Conservation (phyloP, 176 grass and related monocot genomes). For the Phyllostachys edulis region DNA sequence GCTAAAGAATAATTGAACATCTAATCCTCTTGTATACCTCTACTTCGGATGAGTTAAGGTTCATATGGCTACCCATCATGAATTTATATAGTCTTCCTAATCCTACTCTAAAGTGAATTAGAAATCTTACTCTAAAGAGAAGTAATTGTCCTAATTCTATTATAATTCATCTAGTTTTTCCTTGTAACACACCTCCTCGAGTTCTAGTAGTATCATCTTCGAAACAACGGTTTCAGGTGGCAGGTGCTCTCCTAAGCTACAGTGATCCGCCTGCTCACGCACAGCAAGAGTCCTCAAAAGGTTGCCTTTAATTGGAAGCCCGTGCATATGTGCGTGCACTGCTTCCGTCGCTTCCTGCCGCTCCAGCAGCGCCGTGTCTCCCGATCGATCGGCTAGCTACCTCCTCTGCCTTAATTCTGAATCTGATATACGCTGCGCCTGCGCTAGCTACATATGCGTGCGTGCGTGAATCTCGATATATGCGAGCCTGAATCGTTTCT, state of each 20-base stretch:
- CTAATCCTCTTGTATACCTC: too few relatives aligned
- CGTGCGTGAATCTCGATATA: not conserved
- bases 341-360: not conserved
- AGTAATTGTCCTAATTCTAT: too few relatives aligned
- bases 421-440: not conserved
- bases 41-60: too few relatives aligned
- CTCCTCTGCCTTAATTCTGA: not conserved
- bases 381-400: not conserved
- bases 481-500: not conserved
- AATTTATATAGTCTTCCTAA: too few relatives aligned
- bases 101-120: too few relatives aligned
- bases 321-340: slow-evolving; percentile 9
- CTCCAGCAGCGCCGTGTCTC: not conserved
- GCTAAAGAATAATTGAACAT: too few relatives aligned
- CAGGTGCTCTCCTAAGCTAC: slow-evolving; percentile 54
- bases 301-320: not conserved
- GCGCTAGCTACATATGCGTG: not conserved
- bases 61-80: too few relatives aligned
- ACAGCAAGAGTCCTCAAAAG: slow-evolving; percentile 7
- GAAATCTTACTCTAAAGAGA: too few relatives aligned
- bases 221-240: slow-evolving; percentile 54
- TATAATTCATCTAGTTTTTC: too few relatives aligned
- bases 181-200: too few relatives aligned
- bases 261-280: slow-evolving; percentile 33
- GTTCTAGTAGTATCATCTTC: not conserved